Evolutionary conservation across 2,329 filamentous ascomycete species (phyloP).

Genomic region (Ramularia endophylla): DNA sequence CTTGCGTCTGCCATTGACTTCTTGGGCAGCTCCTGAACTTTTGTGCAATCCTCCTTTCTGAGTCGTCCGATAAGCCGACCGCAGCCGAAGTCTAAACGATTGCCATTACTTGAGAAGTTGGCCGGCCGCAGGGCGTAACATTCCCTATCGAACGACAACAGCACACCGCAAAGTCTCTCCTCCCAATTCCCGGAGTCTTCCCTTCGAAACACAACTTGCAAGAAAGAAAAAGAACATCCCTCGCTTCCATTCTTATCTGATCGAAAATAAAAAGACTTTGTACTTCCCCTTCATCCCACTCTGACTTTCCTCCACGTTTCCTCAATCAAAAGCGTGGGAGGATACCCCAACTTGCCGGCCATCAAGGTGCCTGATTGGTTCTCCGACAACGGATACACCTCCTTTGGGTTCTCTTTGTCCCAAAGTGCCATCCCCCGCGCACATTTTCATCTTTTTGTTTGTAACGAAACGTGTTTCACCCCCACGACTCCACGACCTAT

Average conservation of each 20-base stretch:
- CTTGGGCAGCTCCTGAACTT: too few relatives aligned
- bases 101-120: slow-evolving; percentile 9
- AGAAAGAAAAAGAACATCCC: too few relatives aligned
- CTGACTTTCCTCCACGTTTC: slow-evolving; percentile 4
- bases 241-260: slow-evolving; percentile 1
- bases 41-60: background rate
- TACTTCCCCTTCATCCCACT: slow-evolving; percentile 10
- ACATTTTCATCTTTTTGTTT: slow-evolving; percentile 5
- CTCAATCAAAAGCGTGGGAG: slow-evolving; percentile 4
- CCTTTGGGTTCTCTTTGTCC: too few relatives aligned
- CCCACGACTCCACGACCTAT: slow-evolving; percentile 1
- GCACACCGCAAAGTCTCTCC: slow-evolving; percentile 4
- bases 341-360: slow-evolving; percentile 2
- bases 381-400: background rate
- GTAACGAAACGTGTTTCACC: background rate
- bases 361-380: slow-evolving; percentile 17
- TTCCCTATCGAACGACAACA: slow-evolving; percentile 7
- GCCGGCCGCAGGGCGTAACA: slow-evolving; percentile 1
- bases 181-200: background rate
- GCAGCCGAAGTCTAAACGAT: slow-evolving; percentile 4
- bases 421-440: slow-evolving; percentile 5
- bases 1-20: too few relatives aligned
- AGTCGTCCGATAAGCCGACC: slow-evolving; percentile 2
- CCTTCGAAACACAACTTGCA: too few relatives aligned
- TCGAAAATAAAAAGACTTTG: slow-evolving; percentile 1